Percentiles rank a stretch among this genome's conserved stretches.
Conservation (phyloP, 1,284 basidiomycete genomes). For the Flammula alnicola region DNA sequence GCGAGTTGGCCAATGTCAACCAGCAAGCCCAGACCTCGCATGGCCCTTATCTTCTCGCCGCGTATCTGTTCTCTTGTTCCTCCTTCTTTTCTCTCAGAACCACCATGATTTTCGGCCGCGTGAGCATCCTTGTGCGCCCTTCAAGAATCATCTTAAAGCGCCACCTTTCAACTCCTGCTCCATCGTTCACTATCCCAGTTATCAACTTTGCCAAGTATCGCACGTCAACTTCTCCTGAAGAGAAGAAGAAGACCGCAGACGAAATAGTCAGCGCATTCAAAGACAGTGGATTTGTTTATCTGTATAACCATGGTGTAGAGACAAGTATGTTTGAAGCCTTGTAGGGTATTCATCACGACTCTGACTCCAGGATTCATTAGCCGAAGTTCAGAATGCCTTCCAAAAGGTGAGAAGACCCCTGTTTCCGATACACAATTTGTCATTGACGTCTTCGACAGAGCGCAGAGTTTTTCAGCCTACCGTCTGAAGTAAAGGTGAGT, state of each 20-base stretch:
- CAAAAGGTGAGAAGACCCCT: constrained; percentile 49
- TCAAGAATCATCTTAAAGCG: constrained; percentile 15
- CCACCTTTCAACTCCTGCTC: constrained; percentile 34
- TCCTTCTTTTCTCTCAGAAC: constrained; percentile 7
- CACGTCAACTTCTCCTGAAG: constrained; percentile 48
- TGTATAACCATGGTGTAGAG: constrained; percentile 71
- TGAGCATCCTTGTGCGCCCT: constrained; percentile 23
- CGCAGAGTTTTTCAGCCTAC: constrained; percentile 73
- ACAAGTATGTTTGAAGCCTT: constrained; percentile 29
- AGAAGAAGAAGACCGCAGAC: constrained; percentile 67
- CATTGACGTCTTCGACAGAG: constrained; percentile 49
- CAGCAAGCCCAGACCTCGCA: constrained; percentile 10
- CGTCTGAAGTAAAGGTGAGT: constrained; percentile 63
- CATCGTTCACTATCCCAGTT: constrained; percentile 65
- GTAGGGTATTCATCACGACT: neutral
- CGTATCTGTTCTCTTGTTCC: neutral
- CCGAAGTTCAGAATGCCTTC: constrained; percentile 58
- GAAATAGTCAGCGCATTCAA: constrained; percentile 80
- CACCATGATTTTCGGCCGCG: constrained; percentile 35
- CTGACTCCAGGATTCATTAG: constrained; percentile 5
- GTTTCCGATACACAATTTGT: constrained; percentile 1
- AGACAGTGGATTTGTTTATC: constrained; percentile 76
- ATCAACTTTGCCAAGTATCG: constrained; percentile 78
- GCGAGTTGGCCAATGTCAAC: neutral
- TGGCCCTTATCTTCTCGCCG: constrained; percentile 18